A percentile compares a stretch with the other conserved stretches of the same genome.
These are phyloP conservation scores for Halophytophthora polymorphica DNA, from an alignment of 352 stramenopile species.

Conservation along the genomic window DNA sequence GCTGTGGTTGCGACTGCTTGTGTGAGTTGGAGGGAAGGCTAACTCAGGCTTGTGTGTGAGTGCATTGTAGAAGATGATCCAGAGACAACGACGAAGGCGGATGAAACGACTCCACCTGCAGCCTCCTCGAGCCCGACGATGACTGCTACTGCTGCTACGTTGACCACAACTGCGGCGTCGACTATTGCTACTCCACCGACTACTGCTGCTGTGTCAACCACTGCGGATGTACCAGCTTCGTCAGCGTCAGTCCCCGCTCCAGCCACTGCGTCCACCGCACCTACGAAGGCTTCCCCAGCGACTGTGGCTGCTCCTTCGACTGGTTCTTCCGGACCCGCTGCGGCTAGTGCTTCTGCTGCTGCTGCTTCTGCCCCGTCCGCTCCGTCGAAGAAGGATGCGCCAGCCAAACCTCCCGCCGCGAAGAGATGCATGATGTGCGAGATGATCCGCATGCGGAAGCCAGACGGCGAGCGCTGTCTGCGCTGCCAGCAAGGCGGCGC, in stretches of 20 bases:
- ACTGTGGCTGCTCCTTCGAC: too few species aligned
- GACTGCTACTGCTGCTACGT: too few species aligned
- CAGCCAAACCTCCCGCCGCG: not conserved
- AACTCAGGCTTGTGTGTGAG: not conserved
- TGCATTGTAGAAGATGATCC: too few species aligned
- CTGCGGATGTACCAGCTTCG: slow-evolving; percentile 1
- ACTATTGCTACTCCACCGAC: slow-evolving; percentile 18
- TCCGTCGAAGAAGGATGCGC: slow-evolving; percentile 4
- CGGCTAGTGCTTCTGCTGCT: slow-evolving; percentile 2
- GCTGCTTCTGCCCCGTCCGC: not conserved
- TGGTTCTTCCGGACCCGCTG: not conserved
- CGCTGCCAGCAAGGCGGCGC: slow-evolving; percentile 28
- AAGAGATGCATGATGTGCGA: slow-evolving; percentile 40
- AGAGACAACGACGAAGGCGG: too few species aligned
- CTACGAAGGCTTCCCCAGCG: too few species aligned
- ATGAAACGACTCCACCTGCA: too few species aligned
- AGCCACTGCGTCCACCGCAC: too few species aligned
- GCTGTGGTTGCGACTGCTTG: not conserved
- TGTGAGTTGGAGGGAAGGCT: not conserved
- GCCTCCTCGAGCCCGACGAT: too few species aligned
- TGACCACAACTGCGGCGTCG: too few species aligned
- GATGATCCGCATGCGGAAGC: slow-evolving; percentile 44
- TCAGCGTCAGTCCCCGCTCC: slow-evolving; percentile 2
- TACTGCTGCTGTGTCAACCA: slow-evolving; percentile 1
- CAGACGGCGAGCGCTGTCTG: slow-evolving; percentile 32